Evolutionary conservation across 2,329 filamentous ascomycete species (phyloP), one percentile per base, ranked within the genome.

Genomic region (Aspergillus bombycis): DNA sequence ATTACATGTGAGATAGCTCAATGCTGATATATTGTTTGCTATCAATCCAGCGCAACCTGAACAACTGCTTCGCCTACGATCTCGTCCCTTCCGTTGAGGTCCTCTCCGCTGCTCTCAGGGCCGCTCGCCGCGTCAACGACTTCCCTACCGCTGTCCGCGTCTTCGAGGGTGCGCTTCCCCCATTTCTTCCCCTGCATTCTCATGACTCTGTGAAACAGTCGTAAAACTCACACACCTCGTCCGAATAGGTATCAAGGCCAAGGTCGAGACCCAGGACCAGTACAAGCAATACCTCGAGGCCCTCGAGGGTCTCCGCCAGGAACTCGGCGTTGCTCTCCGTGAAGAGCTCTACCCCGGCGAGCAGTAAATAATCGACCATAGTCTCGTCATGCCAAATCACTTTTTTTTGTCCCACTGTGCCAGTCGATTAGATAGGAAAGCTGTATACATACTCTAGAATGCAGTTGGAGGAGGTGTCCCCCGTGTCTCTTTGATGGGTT

Each of bases 1-100:
- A 32, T n/a, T 32, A 32, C 10, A 26, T n/a, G 16, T 32, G 21
- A 38, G 23, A 41, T 23, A 9, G 12, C 11, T 19, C 6, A 30
- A n/a, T n/a, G 28, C 41, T 57, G 45, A 57, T 46, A 23, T 53
- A 8, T 12, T 34, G 52, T 34, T 36, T 57, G 43, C 26, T 30
- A 41, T 41, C 50, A 61, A 38, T 60, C 69, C 77, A 93, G 88
- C 92, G 93, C 82, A 97, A 97, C 86, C 87, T 97, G 78, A 99
- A 99, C 90, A 99, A 99, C 85, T 94, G 93, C 80, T 99, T 99
- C 84, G 95, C 95, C 78, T 99, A 99, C 90, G 95, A 99, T 89
- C 91, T 99, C 77, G 95, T 99, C 71, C 95, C 96, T 77, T 95
- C 94, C 52, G 89, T 94, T 69, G 89, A 92, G 72, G 95, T 99